Evolutionary conservation across 306 rosid genomes (phyloP).

Genomic region (Quercus gilva): DNA sequence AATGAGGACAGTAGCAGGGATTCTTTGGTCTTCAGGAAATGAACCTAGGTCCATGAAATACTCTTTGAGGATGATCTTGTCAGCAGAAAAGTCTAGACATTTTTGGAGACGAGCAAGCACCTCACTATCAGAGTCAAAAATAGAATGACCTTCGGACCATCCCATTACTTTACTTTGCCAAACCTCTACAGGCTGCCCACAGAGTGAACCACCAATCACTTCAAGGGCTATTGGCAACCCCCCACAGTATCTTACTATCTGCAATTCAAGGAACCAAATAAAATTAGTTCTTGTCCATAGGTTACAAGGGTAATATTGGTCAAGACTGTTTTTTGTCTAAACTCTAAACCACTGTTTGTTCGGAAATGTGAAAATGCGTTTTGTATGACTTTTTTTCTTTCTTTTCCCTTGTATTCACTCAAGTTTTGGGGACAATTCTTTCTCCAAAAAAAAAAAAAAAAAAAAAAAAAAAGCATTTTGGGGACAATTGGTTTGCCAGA

Average conservation of each 20-base stretch:
- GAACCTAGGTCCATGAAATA: constrained; percentile 41
- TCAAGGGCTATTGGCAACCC: constrained; percentile 32
- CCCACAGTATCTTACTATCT: constrained; percentile 28
- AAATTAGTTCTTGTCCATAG: not conserved
- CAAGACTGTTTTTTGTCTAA: not conserved
- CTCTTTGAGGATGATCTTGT: constrained; percentile 16
- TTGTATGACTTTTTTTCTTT: too few species aligned
- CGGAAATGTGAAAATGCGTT: too few species aligned
- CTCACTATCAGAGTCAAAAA: constrained; percentile 17
- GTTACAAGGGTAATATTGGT: not conserved
- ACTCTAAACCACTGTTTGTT: not conserved
- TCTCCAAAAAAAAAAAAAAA: too few species aligned
- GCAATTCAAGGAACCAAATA: not conserved
- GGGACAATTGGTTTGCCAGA: too few species aligned
- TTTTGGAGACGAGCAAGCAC: constrained; percentile 22
- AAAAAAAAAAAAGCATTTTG: too few species aligned
- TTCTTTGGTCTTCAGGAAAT: constrained; percentile 38
- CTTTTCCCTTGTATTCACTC: too few species aligned
- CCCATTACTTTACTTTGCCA: constrained; percentile 22
- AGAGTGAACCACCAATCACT: constrained; percentile 24
- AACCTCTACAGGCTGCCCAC: not conserved
- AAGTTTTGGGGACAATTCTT: too few species aligned
- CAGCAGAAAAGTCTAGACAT: constrained; percentile 27
- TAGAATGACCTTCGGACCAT: constrained; percentile 12
- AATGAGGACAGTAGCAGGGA: constrained; percentile 29